Base-by-base conservation (phyloP, 78 protist genomes). In the Polysphondylium violaceum region DNA sequence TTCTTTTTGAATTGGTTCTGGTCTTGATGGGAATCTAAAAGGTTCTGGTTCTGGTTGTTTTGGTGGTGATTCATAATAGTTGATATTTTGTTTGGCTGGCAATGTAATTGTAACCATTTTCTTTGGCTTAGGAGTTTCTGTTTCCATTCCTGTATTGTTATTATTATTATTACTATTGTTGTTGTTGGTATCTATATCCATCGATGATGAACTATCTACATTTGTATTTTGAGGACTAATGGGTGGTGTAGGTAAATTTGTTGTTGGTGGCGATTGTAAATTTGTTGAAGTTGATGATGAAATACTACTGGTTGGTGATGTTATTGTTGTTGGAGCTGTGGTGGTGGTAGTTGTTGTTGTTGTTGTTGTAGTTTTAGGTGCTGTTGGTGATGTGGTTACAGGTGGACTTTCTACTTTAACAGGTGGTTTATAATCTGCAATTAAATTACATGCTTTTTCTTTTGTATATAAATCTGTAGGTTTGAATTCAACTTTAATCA, bases 391-490 rank as follows among this genome's bases (percentile, higher is more conserved):
- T 12, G 38, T 17, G 2, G 74, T 2, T 14, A 21, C 2, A 0
- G 72, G 2, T 3, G 60, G 35, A 17, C 56, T 7, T 31, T 8
- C 7, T 41, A 19, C 9, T 50, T 11, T 11, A 56, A 17, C 35
- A n/a, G 78, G 78, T 29, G 90, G 77, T 43, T 58, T 53, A 69
- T 83, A 83, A 27, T 33, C 25, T 17, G 38, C 73, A 23, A 83
- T 38, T 41, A 69, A 27, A 12, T 27, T 35, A 25, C 27, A 56
- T 19, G 69, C 14, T 29, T 59, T 69, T 19, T 83, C 91, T 35
- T 83, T 72, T 47, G 44, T 59, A 2, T 3, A 16, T 23, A 50
- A 33, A 69, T 58, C 47, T 1, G 89, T 50, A 21, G 31, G 72
- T 67, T 55, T 56, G 44, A 64, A 71, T 27, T n/a, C 43, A 19